phyloP scores from a whole-genome alignment of 2,329 filamentous ascomycete genomes.

The Leptographium wingfieldii region DNA sequence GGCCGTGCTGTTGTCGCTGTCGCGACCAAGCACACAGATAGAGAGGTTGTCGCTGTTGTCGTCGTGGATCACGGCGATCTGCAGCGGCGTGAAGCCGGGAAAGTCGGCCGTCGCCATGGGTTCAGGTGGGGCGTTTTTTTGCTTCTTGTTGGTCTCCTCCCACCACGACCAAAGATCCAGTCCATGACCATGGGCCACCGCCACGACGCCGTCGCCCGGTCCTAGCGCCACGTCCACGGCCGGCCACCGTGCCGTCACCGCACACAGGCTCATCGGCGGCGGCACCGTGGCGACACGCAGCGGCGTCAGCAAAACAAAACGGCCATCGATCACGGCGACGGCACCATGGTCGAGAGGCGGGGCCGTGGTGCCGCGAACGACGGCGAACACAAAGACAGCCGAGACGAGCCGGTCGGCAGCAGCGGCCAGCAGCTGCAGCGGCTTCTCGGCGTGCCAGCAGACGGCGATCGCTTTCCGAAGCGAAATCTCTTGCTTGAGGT shows the following conservation, averaged over 20 bases:
- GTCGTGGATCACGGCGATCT: slow-evolving; percentile 3
- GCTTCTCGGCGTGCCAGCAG: slow-evolving; percentile 76
- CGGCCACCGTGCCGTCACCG: slow-evolving; percentile 54
- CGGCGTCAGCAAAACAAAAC: slow-evolving; percentile 68
- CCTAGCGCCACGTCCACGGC: slow-evolving; percentile 51
- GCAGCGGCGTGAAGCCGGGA: slow-evolving; percentile 25
- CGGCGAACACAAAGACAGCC: slow-evolving; percentile 55
- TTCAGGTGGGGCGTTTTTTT: slow-evolving; percentile 12
- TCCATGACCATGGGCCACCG: slow-evolving; percentile 54
- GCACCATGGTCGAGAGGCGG: slow-evolving; percentile 67
- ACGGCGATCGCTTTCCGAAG: neutral
- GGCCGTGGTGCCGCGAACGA: slow-evolving; percentile 54
- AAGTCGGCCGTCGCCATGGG: neutral
- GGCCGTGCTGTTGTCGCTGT: neutral
- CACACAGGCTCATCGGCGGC: slow-evolving; percentile 81
- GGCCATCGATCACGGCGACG: slow-evolving; percentile 76
- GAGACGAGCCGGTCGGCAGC: slow-evolving; percentile 39
- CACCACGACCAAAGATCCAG: slow-evolving; percentile 65
- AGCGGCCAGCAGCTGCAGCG: slow-evolving; percentile 52
- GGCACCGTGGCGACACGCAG: slow-evolving; percentile 75
- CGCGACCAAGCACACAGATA: slow-evolving; percentile 22
- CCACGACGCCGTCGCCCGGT: slow-evolving; percentile 50
- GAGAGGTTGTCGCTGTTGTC: neutral
- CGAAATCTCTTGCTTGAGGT: slow-evolving; percentile 79
- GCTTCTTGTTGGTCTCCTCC: slow-evolving; percentile 34